Evolutionary conservation across 2,329 filamentous ascomycete species (phyloP).

Genomic region (Davidsoniella australis): DNA sequence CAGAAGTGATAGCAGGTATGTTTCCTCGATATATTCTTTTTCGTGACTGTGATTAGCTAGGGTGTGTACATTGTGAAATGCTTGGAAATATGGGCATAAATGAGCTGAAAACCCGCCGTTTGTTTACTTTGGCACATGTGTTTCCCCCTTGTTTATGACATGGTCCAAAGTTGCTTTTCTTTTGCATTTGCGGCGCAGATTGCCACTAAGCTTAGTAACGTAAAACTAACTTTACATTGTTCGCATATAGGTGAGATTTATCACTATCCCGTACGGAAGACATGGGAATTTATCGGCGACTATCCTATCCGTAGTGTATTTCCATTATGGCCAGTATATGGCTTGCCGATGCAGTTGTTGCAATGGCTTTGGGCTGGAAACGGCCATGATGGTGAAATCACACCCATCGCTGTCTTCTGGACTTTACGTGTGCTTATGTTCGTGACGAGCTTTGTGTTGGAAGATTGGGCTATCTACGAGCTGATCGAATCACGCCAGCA

Average conservation of each 20-base stretch:
- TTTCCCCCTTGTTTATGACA: neutral
- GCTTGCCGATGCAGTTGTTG: constrained; percentile 78
- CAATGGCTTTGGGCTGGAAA: constrained; percentile 77
- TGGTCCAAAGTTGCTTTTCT: neutral
- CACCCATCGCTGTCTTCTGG: constrained; percentile 81
- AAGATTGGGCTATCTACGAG: constrained; percentile 95
- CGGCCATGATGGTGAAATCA: constrained; percentile 46
- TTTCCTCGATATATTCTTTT: constrained; percentile 12
- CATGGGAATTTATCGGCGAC: constrained; percentile 89
- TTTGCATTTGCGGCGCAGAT: too few relatives aligned
- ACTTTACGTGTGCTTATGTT: constrained; percentile 83
- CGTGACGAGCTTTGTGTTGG: constrained; percentile 81
- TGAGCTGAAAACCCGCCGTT: neutral
- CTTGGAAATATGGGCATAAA: too few relatives aligned
- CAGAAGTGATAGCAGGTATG: constrained; percentile 90
- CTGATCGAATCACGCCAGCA: constrained; percentile 59
- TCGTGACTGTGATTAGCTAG: neutral
- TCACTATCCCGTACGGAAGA: constrained; percentile 71
- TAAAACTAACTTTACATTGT: neutral
- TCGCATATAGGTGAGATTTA: constrained; percentile 61
- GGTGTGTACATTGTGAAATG: too few relatives aligned
- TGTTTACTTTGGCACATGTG: constrained; percentile 1
- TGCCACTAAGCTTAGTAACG: neutral
- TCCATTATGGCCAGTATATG: constrained; percentile 89
- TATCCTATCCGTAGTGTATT: constrained; percentile 89